Evolutionary conservation across 192 early-diverging fungal genomes (phyloP).

Genomic region (Coemansia sp.): DNA sequence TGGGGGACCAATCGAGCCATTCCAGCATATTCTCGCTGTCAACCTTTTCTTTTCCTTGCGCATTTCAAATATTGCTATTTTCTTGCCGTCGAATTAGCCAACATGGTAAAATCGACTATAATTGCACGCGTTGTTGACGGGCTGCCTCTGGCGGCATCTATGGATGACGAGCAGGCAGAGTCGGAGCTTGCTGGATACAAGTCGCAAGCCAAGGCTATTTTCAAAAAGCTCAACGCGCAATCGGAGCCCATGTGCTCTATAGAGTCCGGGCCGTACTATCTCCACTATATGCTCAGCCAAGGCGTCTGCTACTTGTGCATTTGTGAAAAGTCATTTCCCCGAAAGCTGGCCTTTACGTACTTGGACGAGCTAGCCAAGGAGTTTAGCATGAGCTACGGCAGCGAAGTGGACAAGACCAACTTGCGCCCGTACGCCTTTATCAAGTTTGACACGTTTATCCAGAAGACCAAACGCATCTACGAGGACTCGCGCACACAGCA

Average conservation of each 20-base stretch:
- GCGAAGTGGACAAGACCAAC: slow-evolving; percentile 78
- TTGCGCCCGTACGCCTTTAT: slow-evolving; percentile 97
- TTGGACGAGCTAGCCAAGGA: slow-evolving; percentile 94
- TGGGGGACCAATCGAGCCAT: background rate
- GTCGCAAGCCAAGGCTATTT: slow-evolving; percentile 89
- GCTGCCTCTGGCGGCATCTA: slow-evolving; percentile 89
- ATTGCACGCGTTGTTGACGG: slow-evolving; percentile 94
- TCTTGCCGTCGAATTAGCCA: background rate
- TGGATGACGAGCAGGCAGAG: slow-evolving; percentile 87
- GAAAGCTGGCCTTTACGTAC: slow-evolving; percentile 92
- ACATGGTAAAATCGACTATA: slow-evolving; percentile 92
- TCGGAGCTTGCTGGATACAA: slow-evolving; percentile 90
- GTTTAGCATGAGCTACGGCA: slow-evolving; percentile 91
- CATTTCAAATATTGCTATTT: background rate
- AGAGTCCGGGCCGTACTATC: slow-evolving; percentile 85
- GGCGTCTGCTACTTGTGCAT: slow-evolving; percentile 94
- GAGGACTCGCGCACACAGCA: slow-evolving; percentile 92
- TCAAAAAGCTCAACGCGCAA: slow-evolving; percentile 82
- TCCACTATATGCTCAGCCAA: slow-evolving; percentile 94
- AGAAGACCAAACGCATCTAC: slow-evolving; percentile 96
- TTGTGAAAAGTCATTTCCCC: slow-evolving; percentile 90
- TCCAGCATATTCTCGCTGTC: background rate
- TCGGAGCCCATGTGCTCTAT: slow-evolving; percentile 93
- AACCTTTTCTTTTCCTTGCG: background rate
- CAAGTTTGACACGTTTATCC: slow-evolving; percentile 98